Evolutionary conservation across 495 filamentous ascomycete species (phyloP).

Genomic region (Aspergillus mulundensis): DNA sequence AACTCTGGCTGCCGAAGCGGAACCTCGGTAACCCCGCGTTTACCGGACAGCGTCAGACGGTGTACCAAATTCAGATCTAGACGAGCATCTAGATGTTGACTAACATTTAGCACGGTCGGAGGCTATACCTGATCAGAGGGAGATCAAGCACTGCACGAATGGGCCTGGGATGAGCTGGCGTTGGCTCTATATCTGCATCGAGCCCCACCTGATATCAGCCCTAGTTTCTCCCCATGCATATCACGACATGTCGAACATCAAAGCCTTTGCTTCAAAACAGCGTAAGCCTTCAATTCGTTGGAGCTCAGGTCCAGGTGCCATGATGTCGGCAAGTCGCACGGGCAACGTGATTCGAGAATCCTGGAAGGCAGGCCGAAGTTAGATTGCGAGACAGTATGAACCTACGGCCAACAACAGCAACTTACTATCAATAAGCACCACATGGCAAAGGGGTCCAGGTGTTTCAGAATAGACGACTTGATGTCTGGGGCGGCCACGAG

Average conservation of each 20-base stretch:
- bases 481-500: too few relatives aligned
- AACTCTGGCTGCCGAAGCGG: neutral
- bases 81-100: neutral
- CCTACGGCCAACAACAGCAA: too few relatives aligned
- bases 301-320: too few relatives aligned
- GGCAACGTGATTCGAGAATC: too few relatives aligned
- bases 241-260: neutral
- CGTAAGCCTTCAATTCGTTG: too few relatives aligned
- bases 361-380: too few relatives aligned
- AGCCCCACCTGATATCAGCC: neutral
- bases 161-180: neutral
- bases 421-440: too few relatives aligned
- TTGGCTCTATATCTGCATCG: neutral
- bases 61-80: neutral
- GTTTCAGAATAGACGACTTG: too few relatives aligned
- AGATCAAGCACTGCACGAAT: neutral
- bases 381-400: too few relatives aligned
- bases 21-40: constrained; percentile 7
- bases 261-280: neutral
- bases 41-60: neutral
- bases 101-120: neutral
- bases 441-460: too few relatives aligned
- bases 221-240: neutral
- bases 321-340: too few relatives aligned
- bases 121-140: too few relatives aligned